phyloP scores from a whole-genome alignment of 306 rosid species.

The Abrus pulchellus region DNA sequence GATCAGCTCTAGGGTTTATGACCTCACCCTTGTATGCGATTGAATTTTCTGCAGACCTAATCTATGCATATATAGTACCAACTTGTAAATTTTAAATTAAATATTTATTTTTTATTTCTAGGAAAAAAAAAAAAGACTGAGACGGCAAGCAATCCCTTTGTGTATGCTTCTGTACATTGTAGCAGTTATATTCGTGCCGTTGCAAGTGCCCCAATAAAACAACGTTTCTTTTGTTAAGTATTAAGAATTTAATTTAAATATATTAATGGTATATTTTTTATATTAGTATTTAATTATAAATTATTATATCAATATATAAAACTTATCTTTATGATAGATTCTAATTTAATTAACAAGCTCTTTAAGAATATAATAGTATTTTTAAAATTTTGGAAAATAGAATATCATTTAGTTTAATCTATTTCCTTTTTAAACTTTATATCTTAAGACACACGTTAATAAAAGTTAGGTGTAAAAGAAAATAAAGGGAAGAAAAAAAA shows the following conservation, averaged over 20 bases:
- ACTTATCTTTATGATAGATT: too few relatives aligned
- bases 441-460: background rate
- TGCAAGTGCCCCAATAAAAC: background rate
- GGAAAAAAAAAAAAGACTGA: background rate
- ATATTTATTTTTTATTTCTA: slow-evolving; percentile 2
- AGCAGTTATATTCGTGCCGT: background rate
- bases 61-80: background rate
- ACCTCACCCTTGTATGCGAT: slow-evolving; percentile 30
- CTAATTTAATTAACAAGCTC: too few relatives aligned
- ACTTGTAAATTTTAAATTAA: slow-evolving; percentile 38
- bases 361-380: background rate
- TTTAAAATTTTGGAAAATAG: background rate
- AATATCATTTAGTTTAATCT: background rate
- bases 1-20: slow-evolving; percentile 29
- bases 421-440: background rate
- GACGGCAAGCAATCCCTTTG: slow-evolving; percentile 43
- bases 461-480: background rate
- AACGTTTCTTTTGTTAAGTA: too few relatives aligned
- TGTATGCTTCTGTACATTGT: background rate
- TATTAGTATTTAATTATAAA: too few relatives aligned
- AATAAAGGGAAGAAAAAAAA: background rate
- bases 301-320: too few relatives aligned
- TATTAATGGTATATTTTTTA: too few relatives aligned
- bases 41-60: slow-evolving; percentile 27
- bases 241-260: too few relatives aligned